phyloP scores from a whole-genome alignment of 352 stramenopile genomes.

The Pythium sukuiense region DNA sequence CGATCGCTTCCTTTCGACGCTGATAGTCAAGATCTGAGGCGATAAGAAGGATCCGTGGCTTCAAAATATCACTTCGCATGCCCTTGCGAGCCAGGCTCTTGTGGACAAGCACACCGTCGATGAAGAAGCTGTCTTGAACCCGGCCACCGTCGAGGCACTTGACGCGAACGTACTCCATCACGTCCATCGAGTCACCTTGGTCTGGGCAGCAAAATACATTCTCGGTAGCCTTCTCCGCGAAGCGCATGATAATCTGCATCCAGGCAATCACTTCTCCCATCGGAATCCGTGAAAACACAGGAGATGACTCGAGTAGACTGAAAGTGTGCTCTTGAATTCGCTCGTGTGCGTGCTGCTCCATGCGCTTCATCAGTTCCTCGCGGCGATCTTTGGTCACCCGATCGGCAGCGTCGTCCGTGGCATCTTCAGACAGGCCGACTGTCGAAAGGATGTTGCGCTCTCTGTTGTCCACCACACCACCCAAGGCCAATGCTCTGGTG shows the following conservation, averaged over 20 bases:
- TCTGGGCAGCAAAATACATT: constrained; percentile 70
- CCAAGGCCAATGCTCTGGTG: constrained; percentile 15
- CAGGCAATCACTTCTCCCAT: constrained; percentile 77
- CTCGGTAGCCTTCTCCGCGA: constrained; percentile 60
- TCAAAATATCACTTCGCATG: constrained; percentile 80
- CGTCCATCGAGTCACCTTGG: constrained; percentile 71
- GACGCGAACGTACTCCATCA: constrained; percentile 85
- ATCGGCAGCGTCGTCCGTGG: constrained; percentile 53
- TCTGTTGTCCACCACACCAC: constrained; percentile 27
- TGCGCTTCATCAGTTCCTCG: constrained; percentile 47
- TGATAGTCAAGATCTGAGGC: constrained; percentile 84
- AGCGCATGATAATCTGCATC: constrained; percentile 83
- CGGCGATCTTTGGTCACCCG: constrained; percentile 38
- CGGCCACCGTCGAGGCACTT: constrained; percentile 77
- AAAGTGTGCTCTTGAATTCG: constrained; percentile 79
- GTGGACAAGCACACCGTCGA: constrained; percentile 87
- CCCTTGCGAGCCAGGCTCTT: constrained; percentile 81
- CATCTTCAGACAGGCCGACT: constrained; percentile 67
- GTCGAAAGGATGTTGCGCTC: constrained; percentile 58
- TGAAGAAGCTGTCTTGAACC: constrained; percentile 85
- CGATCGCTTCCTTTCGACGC: constrained; percentile 80
- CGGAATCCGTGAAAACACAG: constrained; percentile 49
- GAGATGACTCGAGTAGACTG: constrained; percentile 55
- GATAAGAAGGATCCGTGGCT: constrained; percentile 82
- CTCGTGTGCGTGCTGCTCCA: constrained; percentile 61